Evolutionary conservation across 163 green algal genomes (phyloP).

Genomic region (Coccomyxa subellipsoidea): DNA sequence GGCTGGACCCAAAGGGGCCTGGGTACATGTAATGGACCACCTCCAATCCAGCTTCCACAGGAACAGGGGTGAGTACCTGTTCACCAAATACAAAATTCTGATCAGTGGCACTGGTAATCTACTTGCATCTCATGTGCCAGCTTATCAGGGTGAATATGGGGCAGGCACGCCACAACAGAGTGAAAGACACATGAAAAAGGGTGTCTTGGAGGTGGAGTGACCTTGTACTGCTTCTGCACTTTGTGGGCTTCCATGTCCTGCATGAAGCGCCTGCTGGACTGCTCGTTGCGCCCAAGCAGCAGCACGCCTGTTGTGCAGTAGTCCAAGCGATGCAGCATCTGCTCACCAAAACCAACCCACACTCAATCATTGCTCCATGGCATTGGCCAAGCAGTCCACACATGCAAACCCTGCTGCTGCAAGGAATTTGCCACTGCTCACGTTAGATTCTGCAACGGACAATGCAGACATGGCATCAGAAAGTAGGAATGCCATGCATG

Average conservation of each 20-base stretch:
- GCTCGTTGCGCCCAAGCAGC: conserved; percentile 7
- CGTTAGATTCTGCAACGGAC: no score
- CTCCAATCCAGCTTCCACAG: neutral
- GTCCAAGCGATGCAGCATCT: conserved; percentile 11
- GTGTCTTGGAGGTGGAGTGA: neutral
- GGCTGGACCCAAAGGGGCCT: neutral
- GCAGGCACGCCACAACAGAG: no score
- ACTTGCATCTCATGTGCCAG: no score
- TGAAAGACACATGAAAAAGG: neutral
- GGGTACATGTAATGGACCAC: conserved; percentile 13
- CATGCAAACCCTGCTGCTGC: no score
- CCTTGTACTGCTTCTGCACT: conserved; percentile 16
- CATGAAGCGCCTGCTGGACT: neutral
- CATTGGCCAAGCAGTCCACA: neutral
- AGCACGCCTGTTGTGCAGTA: conserved; percentile 6
- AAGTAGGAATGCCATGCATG: no score
- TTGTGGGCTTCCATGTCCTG: neutral
- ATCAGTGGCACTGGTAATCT: no score
- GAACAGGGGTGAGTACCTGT: neutral
- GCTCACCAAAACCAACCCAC: neutral
- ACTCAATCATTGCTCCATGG: neutral
- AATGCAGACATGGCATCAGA: no score
- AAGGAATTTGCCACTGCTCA: no score
- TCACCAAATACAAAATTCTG: neutral
- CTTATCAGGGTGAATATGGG: no score